A percentile compares a stretch with the other conserved stretches of the same genome.
These are phyloP conservation scores for Thyridium curvatum DNA, from an alignment of 2,329 filamentous ascomycete genomes.

Conservation along the genomic window DNA sequence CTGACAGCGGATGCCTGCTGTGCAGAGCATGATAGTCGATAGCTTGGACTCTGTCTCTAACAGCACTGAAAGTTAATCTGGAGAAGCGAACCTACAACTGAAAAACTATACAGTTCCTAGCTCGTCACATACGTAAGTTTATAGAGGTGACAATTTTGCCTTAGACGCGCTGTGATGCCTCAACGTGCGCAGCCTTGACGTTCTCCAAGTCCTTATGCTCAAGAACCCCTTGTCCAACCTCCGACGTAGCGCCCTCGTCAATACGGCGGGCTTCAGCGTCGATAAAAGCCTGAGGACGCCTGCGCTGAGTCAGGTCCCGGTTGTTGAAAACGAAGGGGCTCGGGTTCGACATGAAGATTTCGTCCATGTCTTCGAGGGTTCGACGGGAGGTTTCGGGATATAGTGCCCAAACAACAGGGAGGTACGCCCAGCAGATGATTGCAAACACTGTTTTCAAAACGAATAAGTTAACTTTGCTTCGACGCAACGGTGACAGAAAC, in stretches of 20 bases:
- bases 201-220: too few species aligned
- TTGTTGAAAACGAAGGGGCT: constrained; percentile 24
- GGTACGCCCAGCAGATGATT: constrained; percentile 23
- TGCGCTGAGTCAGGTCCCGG: constrained; percentile 24
- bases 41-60: too few species aligned
- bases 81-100: too few species aligned
- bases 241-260: constrained; percentile 3
- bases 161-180: too few species aligned
- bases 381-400: constrained; percentile 41
- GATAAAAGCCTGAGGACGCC: constrained; percentile 24
- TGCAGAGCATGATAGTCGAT: too few species aligned
- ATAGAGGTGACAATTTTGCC: too few species aligned
- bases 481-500: constrained; percentile 22
- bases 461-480: too few species aligned
- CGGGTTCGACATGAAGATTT: constrained; percentile 27
- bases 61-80: too few species aligned
- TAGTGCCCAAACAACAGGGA: constrained; percentile 37
- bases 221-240: not conserved
- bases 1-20: too few species aligned
- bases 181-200: too few species aligned
- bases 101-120: too few species aligned
- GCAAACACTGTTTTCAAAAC: constrained; percentile 9
- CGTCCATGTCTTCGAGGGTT: constrained; percentile 42
- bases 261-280: constrained; percentile 26
- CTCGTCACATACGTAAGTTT: too few species aligned